Evolutionary conservation across 192 early-diverging fungal species (phyloP).

Genomic region (Linderina pennispora): DNA sequence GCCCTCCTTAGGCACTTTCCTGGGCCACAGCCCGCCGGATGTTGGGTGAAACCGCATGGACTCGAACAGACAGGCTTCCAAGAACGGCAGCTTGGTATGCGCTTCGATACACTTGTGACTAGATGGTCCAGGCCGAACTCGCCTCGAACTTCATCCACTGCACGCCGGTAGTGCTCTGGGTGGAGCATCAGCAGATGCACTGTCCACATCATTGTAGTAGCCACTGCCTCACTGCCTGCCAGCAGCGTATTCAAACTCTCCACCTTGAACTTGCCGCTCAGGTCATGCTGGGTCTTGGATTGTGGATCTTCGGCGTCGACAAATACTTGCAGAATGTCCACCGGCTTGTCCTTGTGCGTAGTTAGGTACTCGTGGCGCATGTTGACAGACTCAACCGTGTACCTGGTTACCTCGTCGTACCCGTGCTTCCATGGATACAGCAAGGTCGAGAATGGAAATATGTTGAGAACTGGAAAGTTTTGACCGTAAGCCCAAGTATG

Average conservation of each 20-base stretch:
- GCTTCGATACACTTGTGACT: slow-evolving; percentile 19
- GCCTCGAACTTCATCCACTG: slow-evolving; percentile 18
- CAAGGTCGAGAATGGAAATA: no score
- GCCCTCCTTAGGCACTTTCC: slow-evolving; percentile 21
- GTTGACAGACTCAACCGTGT: no score
- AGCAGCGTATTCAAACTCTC: slow-evolving; percentile 43
- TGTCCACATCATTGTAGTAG: slow-evolving; percentile 32
- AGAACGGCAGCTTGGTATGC: slow-evolving; percentile 22
- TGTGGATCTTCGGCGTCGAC: slow-evolving; percentile 42
- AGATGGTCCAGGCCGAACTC: slow-evolving; percentile 5
- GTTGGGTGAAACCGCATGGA: slow-evolving; percentile 31
- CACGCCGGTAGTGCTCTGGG: slow-evolving; percentile 12
- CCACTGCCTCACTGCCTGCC: slow-evolving; percentile 25
- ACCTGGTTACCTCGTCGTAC: no score
- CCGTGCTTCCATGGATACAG: no score
- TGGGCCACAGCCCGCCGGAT: slow-evolving; percentile 19
- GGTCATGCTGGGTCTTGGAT: slow-evolving; percentile 36
- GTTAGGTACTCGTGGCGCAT: slow-evolving; percentile 7
- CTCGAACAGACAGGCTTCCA: slow-evolving; percentile 36
- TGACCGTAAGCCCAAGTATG: no score
- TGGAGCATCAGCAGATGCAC: slow-evolving; percentile 29
- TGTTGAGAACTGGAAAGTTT: no score
- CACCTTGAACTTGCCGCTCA: slow-evolving; percentile 33
- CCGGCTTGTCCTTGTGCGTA: slow-evolving; percentile 5
- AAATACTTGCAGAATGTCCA: slow-evolving; percentile 39